Base-by-base conservation (phyloP, 2,329 filamentous ascomycete genomes). In the Lachnellula arida region DNA sequence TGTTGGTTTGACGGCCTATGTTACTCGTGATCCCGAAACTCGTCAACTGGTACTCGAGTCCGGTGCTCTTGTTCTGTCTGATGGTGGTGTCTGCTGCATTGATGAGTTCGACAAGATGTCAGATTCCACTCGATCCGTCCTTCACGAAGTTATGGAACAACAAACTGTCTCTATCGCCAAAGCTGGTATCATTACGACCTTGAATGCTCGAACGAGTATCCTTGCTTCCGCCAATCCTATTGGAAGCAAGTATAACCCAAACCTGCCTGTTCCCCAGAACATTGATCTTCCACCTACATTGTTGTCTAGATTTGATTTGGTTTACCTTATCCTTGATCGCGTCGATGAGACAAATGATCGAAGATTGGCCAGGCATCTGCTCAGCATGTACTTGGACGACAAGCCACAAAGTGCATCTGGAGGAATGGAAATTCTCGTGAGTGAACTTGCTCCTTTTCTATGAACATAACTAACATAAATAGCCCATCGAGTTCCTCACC, bases 201-300 rank as follows among this genome's bases (percentile, higher is more conserved):
- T 99, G 58, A 99, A 99, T 70, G 94, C 94, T 25, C 82, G 94
- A 68, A 97, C 94, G 1, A 95, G 89, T 61, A 97, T 99, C 68
- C 83, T 99, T 32, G 94, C 94, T 15, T 97, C 93, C 11, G 94
- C 94, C 72, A 99, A 99, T 70, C 94, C 94, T 1, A 97, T 99
- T 63, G 94, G 94, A 66, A 96, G 91, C 75, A 92, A 95, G 70
- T 99, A 99, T 76, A 97, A 99, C 73, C 89, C 91, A 2, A 93
- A 96, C 67, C 76, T 99, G 23, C 92, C 94, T 0, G 94, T 99
- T 14, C 94, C 94, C 3, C 92, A 97, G 68, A 99, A 99, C 73
- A 99, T 99, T 66, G 94, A 99, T 68, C 83, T 99, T 8, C 94
- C 94, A 0, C 94, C 94, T 0, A 99, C 94, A 0, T 80, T 99